Evolutionary conservation across 2,329 filamentous ascomycete species (phyloP).

Genomic region (Penicillium verrucosum): DNA sequence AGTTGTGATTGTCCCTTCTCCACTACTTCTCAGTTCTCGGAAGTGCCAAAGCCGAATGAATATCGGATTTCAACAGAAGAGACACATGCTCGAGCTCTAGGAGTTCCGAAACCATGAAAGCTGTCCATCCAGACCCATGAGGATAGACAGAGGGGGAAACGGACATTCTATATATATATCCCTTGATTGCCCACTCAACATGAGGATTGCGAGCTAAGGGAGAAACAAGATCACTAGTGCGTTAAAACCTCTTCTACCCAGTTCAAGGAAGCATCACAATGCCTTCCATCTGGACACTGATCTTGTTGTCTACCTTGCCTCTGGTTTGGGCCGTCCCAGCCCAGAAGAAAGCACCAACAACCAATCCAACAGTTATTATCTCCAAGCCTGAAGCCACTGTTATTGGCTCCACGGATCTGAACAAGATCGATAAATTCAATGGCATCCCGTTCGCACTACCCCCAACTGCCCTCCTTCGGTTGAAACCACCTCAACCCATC

Average conservation of each 20-base stretch:
- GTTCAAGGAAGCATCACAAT: neutral
- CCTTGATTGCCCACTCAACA: neutral
- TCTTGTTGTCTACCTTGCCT: slow-evolving; percentile 11
- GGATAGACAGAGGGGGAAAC: neutral
- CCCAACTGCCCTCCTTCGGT: slow-evolving; percentile 62
- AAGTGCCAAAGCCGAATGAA: neutral
- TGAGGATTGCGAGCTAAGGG: neutral
- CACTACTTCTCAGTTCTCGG: neutral
- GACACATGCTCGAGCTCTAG: neutral
- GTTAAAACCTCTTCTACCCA: neutral
- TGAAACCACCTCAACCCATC: slow-evolving; percentile 65
- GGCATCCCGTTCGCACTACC: slow-evolving; percentile 74
- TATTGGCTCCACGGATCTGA: slow-evolving; percentile 29
- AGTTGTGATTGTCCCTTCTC: neutral
- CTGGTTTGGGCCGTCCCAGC: slow-evolving; percentile 17
- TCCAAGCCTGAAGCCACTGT: slow-evolving; percentile 54
- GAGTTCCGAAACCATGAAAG: neutral
- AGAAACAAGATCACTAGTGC: neutral
- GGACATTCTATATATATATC: neutral
- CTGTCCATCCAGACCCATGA: neutral
- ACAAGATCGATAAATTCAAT: slow-evolving; percentile 63
- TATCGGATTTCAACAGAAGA: no score
- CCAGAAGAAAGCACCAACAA: slow-evolving; percentile 42
- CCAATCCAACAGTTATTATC: slow-evolving; percentile 53
- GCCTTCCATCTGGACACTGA: neutral